Percentiles rank a stretch among this genome's conserved stretches.
phyloP scores from a whole-genome alignment of 768 basidiomycete genomes.

The Lactarius hatsudake region DNA sequence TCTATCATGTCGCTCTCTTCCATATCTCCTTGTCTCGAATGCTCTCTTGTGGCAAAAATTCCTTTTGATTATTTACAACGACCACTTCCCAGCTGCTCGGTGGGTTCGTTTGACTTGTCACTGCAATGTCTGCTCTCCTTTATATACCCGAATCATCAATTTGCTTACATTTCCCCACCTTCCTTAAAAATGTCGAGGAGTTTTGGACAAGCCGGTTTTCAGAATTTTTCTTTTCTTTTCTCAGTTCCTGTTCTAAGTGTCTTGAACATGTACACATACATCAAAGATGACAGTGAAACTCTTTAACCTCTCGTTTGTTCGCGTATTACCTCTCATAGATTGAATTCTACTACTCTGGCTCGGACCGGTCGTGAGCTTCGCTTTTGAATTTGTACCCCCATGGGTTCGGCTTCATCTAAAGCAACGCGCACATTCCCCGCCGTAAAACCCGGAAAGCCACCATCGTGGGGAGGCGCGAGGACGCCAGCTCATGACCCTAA shows the following conservation, averaged over 20 bases:
- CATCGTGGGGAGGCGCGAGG: slow-evolving; percentile 19
- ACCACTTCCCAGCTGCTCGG: slow-evolving; percentile 17
- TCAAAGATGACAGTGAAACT: slow-evolving; percentile 3
- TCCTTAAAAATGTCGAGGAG: slow-evolving; percentile 13
- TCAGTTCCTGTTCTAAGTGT: slow-evolving; percentile 1
- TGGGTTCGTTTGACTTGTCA: slow-evolving; percentile 19
- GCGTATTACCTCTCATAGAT: slow-evolving; percentile 4
- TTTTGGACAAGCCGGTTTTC: slow-evolving; percentile 16
- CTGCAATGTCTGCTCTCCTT: slow-evolving; percentile 24
- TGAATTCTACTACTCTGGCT: not conserved
- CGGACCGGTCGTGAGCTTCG: not conserved
- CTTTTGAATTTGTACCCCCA: not conserved
- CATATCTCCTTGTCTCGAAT: slow-evolving; percentile 13
- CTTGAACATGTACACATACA: slow-evolving; percentile 25
- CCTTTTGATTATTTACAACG: slow-evolving; percentile 22
- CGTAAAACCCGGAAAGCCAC: not conserved
- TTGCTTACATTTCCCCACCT: slow-evolving; percentile 24
- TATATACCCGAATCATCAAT: slow-evolving; percentile 27
- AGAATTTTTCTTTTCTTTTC: slow-evolving; percentile 1
- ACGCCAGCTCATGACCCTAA: not conserved
- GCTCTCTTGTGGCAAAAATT: slow-evolving; percentile 12
- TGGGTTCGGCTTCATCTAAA: slow-evolving; percentile 20
- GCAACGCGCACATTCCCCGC: slow-evolving; percentile 2
- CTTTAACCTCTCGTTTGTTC: not conserved
- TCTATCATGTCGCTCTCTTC: slow-evolving; percentile 24